These are phyloP conservation scores for Xanthoconium stramineum DNA, from an alignment of 768 basidiomycete species.

Conservation along the genomic window DNA sequence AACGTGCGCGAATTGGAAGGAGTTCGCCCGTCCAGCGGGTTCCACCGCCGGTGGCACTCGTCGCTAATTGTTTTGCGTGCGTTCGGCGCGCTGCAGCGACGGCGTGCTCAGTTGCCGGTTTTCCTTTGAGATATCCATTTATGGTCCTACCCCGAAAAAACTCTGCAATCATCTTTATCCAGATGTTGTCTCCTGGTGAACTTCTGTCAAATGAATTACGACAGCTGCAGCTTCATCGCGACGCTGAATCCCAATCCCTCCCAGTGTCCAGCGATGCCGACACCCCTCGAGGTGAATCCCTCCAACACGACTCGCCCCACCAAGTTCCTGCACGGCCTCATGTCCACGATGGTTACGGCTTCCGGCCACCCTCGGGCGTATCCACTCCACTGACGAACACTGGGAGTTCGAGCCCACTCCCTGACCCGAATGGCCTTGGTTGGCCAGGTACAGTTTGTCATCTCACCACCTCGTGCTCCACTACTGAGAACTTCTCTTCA, in stretches of 20 bases:
- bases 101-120: conserved; percentile 7
- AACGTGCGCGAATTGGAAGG: conserved; percentile 16
- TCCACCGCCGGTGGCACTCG: conserved; percentile 15
- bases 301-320: conserved; percentile 13
- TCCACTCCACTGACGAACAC: conserved; percentile 52
- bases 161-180: no score
- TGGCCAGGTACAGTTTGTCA: conserved; percentile 72
- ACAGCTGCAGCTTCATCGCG: conserved; percentile 39
- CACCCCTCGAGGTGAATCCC: conserved; percentile 2
- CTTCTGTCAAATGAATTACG: conserved; percentile 46
- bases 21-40: not conserved
- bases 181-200: conserved; percentile 34
- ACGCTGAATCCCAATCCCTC: conserved; percentile 2
- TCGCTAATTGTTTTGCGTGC: conserved; percentile 10
- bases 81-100: not conserved
- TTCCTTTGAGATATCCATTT: conserved; percentile 27
- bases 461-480: conserved; percentile 4
- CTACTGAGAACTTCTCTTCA: conserved; percentile 29
- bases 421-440: conserved; percentile 73
- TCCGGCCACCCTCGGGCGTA: conserved; percentile 65
- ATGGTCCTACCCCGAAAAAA: conserved; percentile 1
- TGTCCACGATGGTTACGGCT: conserved; percentile 77
- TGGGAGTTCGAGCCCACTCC: conserved; percentile 34
- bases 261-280: conserved; percentile 7
- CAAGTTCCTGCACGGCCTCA: conserved; percentile 30